Base-by-base conservation (phyloP, 1,139 yeast genomes). In the Geotrichum citri-aurantii region DNA sequence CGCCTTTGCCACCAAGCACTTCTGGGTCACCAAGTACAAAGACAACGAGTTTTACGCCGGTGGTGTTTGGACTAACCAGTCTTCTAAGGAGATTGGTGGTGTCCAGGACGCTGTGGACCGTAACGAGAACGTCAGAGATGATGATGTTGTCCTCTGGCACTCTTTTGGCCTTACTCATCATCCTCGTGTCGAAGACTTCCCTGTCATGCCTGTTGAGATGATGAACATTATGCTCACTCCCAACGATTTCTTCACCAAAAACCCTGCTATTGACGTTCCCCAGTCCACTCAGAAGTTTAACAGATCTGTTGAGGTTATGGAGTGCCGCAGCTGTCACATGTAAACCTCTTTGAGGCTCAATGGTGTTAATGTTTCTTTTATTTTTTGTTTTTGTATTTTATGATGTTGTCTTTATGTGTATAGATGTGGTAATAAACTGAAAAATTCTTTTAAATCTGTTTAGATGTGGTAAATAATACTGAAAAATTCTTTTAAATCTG, bases 161-260 rank as follows among this genome's bases (percentile, higher is more conserved):
- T 88, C 96, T 54, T 74, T 89, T 71, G 95, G 92, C 33, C 81
- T 89, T 76, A 89, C 96, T 27, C 96, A 89, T 72, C 83, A 88
- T 69, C 95, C 95, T 66, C 82, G 92, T 69, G 86, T 86, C 42
- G 96, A 89, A 76, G 96, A 89, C 74, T 89, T 88, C 87, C 96
- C 96, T 57, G 95, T 89, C 62, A 89, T 89, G 96, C 95, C 96
- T 50, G 88, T 85, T 60, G 96, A 89, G 76, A 83, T 83, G 66
- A 76, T 81, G 72, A 85, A 81, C 70, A 84, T 88, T 66, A 80
- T 83, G 63, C 79, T 89, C 63, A 79, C 81, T 57, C 96, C 96
- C 57, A 76, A 80, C 68, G 89, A 89, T 63, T 89, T 89, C 82
- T 89, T 88, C 73, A 84, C 84, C 66, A 83, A 77, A 71, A 88